A percentile compares a stretch with the other conserved stretches of the same genome.
These are phyloP conservation scores for Zygosaccharomyces bailii DNA, from an alignment of 805 yeast genomes.

Conservation along the genomic window DNA sequence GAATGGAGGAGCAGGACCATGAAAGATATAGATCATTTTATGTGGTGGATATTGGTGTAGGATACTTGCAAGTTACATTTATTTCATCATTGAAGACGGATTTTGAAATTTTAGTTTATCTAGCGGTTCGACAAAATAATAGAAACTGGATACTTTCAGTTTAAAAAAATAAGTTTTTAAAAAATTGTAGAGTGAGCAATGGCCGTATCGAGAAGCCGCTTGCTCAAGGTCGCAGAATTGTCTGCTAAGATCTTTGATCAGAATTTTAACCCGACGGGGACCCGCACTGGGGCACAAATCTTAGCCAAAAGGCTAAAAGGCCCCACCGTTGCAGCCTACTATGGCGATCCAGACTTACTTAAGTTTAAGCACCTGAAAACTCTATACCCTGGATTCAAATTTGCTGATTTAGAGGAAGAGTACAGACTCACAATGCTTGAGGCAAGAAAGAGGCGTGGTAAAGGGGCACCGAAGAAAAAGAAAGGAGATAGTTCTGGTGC, in stretches of 20 bases:
- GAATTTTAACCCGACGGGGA: conserved; percentile 60
- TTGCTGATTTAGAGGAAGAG: conserved; percentile 65
- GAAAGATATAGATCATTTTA: no score
- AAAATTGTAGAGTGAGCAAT: no score
- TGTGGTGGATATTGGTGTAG: no score
- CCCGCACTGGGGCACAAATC: conserved; percentile 71
- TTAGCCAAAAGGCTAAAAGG: conserved; percentile 69
- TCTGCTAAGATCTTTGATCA: conserved; percentile 67
- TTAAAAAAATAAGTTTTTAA: no score
- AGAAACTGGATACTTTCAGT: no score
- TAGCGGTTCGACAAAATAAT: neutral
- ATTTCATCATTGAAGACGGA: neutral
- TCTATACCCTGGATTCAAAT: conserved; percentile 46
- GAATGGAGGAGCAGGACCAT: no score
- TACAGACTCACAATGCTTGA: conserved; percentile 64
- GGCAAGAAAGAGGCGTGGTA: conserved; percentile 76
- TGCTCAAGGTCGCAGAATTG: conserved; percentile 54
- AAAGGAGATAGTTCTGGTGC: conserved; percentile 41
- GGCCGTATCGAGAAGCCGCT: conserved; percentile 43
- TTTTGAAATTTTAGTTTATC: neutral
- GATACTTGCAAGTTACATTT: no score
- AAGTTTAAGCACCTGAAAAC: conserved; percentile 57
- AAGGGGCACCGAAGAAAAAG: conserved; percentile 82
- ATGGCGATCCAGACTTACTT: conserved; percentile 70
- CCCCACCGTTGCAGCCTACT: conserved; percentile 63